A percentile compares a stretch with the other conserved stretches of the same genome.
These are phyloP conservation scores for Penicillium sp. DNA, from an alignment of 2,329 filamentous ascomycete species.

Conservation along the genomic window DNA sequence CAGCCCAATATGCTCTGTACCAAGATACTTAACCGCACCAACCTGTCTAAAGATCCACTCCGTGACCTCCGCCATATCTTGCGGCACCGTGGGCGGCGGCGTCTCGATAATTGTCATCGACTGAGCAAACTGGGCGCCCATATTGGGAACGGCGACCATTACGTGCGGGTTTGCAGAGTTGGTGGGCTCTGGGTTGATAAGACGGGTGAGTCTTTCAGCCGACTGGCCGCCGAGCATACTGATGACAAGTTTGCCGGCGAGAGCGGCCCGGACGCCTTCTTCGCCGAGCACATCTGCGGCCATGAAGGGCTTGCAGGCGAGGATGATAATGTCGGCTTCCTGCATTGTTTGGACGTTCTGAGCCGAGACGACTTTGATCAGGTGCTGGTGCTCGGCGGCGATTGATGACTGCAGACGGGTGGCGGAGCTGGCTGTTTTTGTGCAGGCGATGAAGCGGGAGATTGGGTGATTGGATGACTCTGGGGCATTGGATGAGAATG, in stretches of 20 bases:
- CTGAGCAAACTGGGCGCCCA: conserved; percentile 46
- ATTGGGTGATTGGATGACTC: conserved; percentile 5
- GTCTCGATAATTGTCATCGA: conserved; percentile 53
- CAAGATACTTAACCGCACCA: conserved; percentile 50
- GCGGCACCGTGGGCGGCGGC: conserved; percentile 41
- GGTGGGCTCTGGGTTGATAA: conserved; percentile 11
- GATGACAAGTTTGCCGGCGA: conserved; percentile 50
- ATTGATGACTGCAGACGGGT: conserved; percentile 29
- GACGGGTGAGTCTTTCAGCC: conserved; percentile 20
- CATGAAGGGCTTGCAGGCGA: conserved; percentile 50
- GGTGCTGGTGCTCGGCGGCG: conserved; percentile 31
- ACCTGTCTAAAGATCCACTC: conserved; percentile 55
- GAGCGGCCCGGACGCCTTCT: conserved; percentile 38
- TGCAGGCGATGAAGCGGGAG: conserved; percentile 42
- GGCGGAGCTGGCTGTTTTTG: conserved; percentile 39
- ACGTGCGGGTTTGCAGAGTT: conserved; percentile 25
- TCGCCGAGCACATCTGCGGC: conserved; percentile 40
- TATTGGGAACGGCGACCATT: conserved; percentile 48
- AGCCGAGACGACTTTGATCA: conserved; percentile 36
- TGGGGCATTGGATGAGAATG: conserved; percentile 14
- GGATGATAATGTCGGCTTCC: conserved; percentile 43
- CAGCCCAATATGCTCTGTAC: conserved; percentile 54
- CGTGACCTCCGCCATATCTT: conserved; percentile 34
- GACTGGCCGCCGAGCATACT: conserved; percentile 52
- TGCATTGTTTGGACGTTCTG: conserved; percentile 37